Evolutionary conservation across 139 green algal species (phyloP).

Genomic region (Picochlorum sp.): DNA sequence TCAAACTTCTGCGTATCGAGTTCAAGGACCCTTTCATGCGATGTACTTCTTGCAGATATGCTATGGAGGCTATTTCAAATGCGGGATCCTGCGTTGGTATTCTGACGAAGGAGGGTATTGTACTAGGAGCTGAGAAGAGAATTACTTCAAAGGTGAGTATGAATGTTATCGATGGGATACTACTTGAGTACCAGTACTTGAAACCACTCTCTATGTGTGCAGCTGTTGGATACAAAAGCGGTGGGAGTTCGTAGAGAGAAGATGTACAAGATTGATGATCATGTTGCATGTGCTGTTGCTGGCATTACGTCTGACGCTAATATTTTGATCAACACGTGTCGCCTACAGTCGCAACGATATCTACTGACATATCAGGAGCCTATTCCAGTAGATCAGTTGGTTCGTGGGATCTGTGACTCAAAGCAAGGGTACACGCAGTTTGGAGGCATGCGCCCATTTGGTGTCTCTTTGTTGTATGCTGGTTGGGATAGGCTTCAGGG

Average conservation of each 20-base stretch:
- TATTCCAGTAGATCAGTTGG: constrained; percentile 96
- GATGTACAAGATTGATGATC: constrained; percentile 98
- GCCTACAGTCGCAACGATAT: constrained; percentile 79
- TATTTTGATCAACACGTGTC: constrained; percentile 94
- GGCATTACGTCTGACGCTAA: constrained; percentile 97
- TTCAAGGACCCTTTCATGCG: constrained; percentile 2
- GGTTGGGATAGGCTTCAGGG: constrained; percentile 90
- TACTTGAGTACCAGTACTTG: neutral
- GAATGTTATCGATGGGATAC: neutral
- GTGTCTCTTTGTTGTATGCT: constrained; percentile 94
- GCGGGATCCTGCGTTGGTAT: constrained; percentile 88
- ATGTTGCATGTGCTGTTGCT: constrained; percentile 90
- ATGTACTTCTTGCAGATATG: constrained; percentile 65
- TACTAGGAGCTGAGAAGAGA: constrained; percentile 95
- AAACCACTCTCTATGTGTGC: constrained; percentile 8
- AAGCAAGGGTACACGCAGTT: constrained; percentile 99
- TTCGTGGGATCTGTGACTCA: constrained; percentile 86
- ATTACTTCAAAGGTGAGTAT: constrained; percentile 88
- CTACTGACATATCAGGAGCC: constrained; percentile 81
- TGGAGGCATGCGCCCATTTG: constrained; percentile 93
- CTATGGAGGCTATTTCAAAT: constrained; percentile 98
- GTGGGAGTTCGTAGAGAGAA: constrained; percentile 91
- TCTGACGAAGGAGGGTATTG: constrained; percentile 83
- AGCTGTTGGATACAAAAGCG: constrained; percentile 83
- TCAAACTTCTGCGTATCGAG: neutral